Evolutionary conservation across 768 basidiomycete genomes (phyloP), one percentile per base, ranked within the genome.

Genomic region (Lactarius sanguifluus): DNA sequence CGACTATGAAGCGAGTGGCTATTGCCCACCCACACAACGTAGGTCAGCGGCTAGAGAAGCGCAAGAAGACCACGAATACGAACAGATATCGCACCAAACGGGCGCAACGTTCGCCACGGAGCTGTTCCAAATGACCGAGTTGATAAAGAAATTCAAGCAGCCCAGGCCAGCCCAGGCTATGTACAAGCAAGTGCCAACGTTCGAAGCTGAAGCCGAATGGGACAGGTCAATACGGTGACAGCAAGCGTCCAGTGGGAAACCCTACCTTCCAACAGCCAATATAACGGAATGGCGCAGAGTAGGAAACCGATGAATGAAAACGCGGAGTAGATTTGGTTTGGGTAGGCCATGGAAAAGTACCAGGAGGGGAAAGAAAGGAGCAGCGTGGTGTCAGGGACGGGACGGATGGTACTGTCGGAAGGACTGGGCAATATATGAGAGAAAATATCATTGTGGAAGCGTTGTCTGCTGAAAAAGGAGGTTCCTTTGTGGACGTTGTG

Each of bases 171-270:
- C 80, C 91, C 91, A 93, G 54, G 78, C 67, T 77, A 93, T 91
- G 77, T 83, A 88, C 41, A 85, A 77, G 65, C 88, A 85, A 13
- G 90, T 91, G 38, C 89, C 90, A 15, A 85, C 81, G 73, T 90
- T 89, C 83, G 82, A 85, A 23, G 86, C 86, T 80, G 38, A 57
- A 47, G 32, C 20, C 36, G 9, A 61, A 23, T 50, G 47, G 32
- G 41, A 18, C 25, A 23, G 30, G 23, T 59, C 43, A 60, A 30
- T 8, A 25, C 20, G 32, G 25, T 34, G n/a, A 30, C n/a, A 32
- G 12, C 10, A 1, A 9, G 18, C 10, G 28, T n/a, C 9, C 4
- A 34, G 5, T 23, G 20, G n/a, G 12, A 43, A 25, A 18, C 30
- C 18, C 28, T 56, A 72, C 79, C 80, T 78, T 84, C 79, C 55